phyloP scores from a whole-genome alignment of 2,329 filamentous ascomycete species.

The Apiospora aurea region DNA sequence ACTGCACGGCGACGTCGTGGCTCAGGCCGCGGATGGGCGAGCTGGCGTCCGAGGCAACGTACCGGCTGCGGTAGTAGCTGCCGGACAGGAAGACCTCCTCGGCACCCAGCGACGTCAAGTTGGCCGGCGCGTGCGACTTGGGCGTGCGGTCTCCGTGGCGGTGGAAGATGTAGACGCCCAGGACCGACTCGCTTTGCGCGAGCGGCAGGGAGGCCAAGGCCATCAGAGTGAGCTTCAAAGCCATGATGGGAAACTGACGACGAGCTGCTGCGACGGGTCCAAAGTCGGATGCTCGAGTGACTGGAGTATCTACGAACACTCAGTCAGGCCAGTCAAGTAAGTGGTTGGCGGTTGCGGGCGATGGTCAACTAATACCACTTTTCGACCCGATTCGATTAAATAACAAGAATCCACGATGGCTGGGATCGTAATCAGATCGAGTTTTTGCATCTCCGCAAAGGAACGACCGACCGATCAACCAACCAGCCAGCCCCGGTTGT shows the following conservation, averaged over 20 bases:
- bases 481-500: neutral
- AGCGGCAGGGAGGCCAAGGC: constrained; percentile 49
- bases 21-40: constrained; percentile 72
- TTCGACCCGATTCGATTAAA: neutral
- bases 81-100: constrained; percentile 76
- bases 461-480: neutral
- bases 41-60: constrained; percentile 68
- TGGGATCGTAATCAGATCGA: neutral
- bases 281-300: neutral
- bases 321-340: neutral
- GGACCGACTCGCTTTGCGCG: constrained; percentile 66
- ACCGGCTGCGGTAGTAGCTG: constrained; percentile 77
- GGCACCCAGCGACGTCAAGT: constrained; percentile 82
- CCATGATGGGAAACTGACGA: constrained; percentile 41
- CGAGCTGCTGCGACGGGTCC: neutral
- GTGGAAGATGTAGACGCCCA: constrained; percentile 87
- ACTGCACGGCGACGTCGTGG: constrained; percentile 68
- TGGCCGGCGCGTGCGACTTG: constrained; percentile 74
- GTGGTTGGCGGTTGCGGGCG: neutral
- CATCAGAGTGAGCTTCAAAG: constrained; percentile 49
- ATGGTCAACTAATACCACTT: neutral
- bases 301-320: neutral
- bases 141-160: constrained; percentile 89
- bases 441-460: constrained; percentile 15
- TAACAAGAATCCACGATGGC: neutral